Evolutionary conservation across 2,329 filamentous ascomycete species (phyloP), one percentile per base, ranked within the genome.

Genomic region (Xylariaceae sp.): DNA sequence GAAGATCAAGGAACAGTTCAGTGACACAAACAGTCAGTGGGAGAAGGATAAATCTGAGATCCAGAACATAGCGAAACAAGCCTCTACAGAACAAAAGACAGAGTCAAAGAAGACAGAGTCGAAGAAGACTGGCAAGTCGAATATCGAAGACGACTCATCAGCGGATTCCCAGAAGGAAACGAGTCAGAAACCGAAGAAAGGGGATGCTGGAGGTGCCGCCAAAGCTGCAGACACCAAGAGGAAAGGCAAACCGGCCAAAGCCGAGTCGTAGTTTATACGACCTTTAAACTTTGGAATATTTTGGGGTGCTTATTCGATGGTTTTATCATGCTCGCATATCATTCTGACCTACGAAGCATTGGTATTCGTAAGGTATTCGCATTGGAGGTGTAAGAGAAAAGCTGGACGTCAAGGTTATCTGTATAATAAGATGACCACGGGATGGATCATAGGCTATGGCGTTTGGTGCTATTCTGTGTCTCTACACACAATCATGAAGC

Each of bases 1-100:
- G 68, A 91, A 91, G 74, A 85, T 94, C 56, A 88, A 93, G 65
- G 85, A 91, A 49, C 81, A 89, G 41, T 97, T 95, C 68, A 84
- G 88, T 44, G 88, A 93, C 59, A 77, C 88, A 23, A 87, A 83
- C 58, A 79, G 78, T 36, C 89, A 97, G 69, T 96, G 92, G 91
- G 89, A 95, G 68, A 88, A 92, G 72, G 93, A 97, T 70, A 95
- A 94, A 75, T 81, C 85, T 4, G 84, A 87, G 32, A 87, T 97
- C 64, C 82, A 88, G 61, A 82, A 90, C 57, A 76, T 89, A 47
- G 82, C 83, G 6, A 76, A 83, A 56, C 83, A 85, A 50, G 77
- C 79, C 53, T 36, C 53, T 3, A 43, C 39, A 6, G 50, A 59
- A 6, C 32, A 59, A 32, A 54, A 50, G 13, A 6, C 47, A 5